phyloP scores from a whole-genome alignment of 2,329 filamentous ascomycete genomes.

The Fusarium pseudocircinatum region DNA sequence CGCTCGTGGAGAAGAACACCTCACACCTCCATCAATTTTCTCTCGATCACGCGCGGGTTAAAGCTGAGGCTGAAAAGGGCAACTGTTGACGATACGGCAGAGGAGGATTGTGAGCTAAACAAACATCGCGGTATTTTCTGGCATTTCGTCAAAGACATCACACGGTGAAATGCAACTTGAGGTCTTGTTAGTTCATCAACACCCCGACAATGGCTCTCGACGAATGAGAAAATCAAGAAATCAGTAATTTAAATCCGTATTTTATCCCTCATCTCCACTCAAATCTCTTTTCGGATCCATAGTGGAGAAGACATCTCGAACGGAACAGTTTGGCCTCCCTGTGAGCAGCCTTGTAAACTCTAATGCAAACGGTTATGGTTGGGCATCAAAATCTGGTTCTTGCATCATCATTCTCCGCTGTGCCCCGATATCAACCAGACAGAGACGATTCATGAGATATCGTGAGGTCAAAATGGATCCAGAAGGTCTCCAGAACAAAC shows the following conservation, averaged over 20 bases:
- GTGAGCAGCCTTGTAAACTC: conserved; percentile 31
- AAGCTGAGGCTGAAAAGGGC: conserved; percentile 12
- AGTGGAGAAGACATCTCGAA: conserved; percentile 12
- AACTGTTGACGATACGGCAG: not conserved
- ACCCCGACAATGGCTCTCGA: not conserved
- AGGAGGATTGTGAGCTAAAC: not conserved
- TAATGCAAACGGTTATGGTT: conserved; percentile 21
- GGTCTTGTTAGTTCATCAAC: not conserved
- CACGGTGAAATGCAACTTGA: not conserved
- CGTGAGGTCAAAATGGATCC: conserved; percentile 7
- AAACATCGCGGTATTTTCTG: conserved; percentile 8
- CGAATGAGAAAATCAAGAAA: conserved; percentile 13
- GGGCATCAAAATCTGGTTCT: conserved; percentile 22
- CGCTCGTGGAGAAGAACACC: conserved; percentile 24
- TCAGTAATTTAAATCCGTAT: not conserved
- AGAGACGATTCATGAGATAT: not conserved
- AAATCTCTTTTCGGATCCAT: conserved; percentile 8
- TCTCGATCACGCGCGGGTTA: conserved; percentile 25
- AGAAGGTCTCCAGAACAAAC: conserved; percentile 6
- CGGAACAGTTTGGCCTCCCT: conserved; percentile 1
- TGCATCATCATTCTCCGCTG: conserved; percentile 26
- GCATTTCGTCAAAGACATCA: not conserved
- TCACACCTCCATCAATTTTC: conserved; percentile 8
- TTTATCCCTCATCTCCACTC: conserved; percentile 23
- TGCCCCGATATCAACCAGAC: conserved; percentile 11